Evolutionary conservation across 139 green algal genomes (phyloP).

Genomic region (Monoraphidium neglectum): DNA sequence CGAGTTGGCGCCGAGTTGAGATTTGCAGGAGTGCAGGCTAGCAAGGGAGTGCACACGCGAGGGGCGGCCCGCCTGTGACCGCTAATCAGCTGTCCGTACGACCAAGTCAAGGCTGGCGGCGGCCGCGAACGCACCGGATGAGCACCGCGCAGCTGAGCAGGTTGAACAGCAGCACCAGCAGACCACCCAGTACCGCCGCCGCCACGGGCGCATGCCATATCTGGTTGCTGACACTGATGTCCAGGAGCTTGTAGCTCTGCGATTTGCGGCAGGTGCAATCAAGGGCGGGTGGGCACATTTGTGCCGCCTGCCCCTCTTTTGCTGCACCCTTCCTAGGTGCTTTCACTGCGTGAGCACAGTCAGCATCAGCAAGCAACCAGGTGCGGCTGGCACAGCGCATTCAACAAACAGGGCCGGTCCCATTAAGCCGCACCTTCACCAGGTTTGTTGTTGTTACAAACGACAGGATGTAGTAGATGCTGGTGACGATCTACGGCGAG

Average conservation of each 20-base stretch:
- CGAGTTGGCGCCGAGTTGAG: neutral
- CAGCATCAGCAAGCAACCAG: neutral
- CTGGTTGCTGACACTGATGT: slow-evolving; percentile 16
- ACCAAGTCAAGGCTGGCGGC: no score
- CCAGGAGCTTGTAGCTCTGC: neutral
- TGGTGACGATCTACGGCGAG: slow-evolving; percentile 30
- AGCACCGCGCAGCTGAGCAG: slow-evolving; percentile 39
- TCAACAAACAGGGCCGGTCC: neutral
- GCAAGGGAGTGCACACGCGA: no score
- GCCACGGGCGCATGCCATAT: slow-evolving; percentile 39
- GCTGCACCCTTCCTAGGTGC: neutral
- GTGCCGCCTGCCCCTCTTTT: neutral
- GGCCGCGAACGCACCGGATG: slow-evolving; percentile 11
- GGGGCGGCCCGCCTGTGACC: no score
- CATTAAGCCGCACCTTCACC: slow-evolving; percentile 7
- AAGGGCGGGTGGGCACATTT: neutral
- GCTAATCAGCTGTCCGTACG: neutral
- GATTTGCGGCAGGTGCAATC: slow-evolving; percentile 5
- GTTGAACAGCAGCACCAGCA: slow-evolving; percentile 52
- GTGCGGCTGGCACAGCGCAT: neutral
- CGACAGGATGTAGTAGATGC: slow-evolving; percentile 45
- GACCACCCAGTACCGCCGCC: slow-evolving; percentile 25
- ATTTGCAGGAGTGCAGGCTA: neutral
- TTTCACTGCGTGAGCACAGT: neutral
- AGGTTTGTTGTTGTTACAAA: slow-evolving; percentile 37